Evolutionary conservation across 495 filamentous ascomycete genomes (phyloP), one percentile per base, ranked within the genome.

Genomic region (Xylaria grammica): DNA sequence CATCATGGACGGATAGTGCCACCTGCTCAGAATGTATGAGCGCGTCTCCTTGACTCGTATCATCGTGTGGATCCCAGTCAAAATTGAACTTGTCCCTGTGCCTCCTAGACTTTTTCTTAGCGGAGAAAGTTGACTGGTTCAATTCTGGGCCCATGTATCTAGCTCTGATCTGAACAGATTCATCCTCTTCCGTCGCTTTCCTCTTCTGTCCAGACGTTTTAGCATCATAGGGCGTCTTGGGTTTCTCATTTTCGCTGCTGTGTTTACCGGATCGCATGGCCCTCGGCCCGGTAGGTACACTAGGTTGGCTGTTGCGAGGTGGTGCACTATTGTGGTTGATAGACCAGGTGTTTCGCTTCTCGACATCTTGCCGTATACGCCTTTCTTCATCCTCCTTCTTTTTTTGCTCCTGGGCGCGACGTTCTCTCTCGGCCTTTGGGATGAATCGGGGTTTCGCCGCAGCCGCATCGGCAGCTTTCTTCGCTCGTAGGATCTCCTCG

Each of bases 21-120:
- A 68, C 60, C 45, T 90, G 84, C 27, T 88, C 81, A 46, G 91
- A 84, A 75, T 98, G 97, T 15, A 97, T 78, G 7, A 94, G 94
- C 68, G 97, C 96, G 69, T 94, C 93, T 66, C 96, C 93, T 57
- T 80, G 71, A 65, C 91, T 96, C 15, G 95, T 99, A 75, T 99
- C 95, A 69, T 99, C 95, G 69, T 97, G 93, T 2, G 86, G 83
- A 67, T 97, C 96, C 95, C 95, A 99, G 74, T 98, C 95, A 68
- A 99, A 98, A 72, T 97, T 99, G 83, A 99, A 99, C 77, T 94
- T 91, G 74, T 97, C 94, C 10, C 92, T 93, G 1, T 94, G 97
- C 65, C 96, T 84, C 75, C 90, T 89, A 52, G 94, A 86, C 81
- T 98, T 99, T 84, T 98, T 98, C 83, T 97, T 96, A 9, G 92